These are phyloP conservation scores for Microbotryum violaceum DNA, from an alignment of 1,284 basidiomycete species.

Conservation along the genomic window DNA sequence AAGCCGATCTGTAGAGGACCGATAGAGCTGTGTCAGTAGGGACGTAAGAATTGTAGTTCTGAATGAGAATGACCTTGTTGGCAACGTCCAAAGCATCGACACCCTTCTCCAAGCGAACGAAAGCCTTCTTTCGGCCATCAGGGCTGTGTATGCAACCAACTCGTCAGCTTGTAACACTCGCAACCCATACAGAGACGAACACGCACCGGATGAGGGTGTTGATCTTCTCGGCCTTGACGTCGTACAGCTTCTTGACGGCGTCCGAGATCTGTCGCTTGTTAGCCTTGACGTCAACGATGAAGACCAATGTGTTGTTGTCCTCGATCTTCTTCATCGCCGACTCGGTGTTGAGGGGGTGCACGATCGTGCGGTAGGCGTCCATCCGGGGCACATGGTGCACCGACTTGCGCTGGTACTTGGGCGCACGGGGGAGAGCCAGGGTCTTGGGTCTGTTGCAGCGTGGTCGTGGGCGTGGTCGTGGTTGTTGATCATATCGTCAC, in stretches of 20 bases:
- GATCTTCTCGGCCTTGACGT: slow-evolving; percentile 89
- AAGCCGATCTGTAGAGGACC: slow-evolving; percentile 58
- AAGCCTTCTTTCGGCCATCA: slow-evolving; percentile 99
- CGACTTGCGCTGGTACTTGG: slow-evolving; percentile 90
- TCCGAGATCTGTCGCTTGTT: slow-evolving; percentile 99
- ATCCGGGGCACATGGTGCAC: slow-evolving; percentile 90
- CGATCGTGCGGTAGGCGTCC: slow-evolving; percentile 94
- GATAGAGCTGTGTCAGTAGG: background rate
- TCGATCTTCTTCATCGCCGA: slow-evolving; percentile 97
- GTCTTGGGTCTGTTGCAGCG: slow-evolving; percentile 64
- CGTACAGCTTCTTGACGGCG: slow-evolving; percentile 98
- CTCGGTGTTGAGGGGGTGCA: slow-evolving; percentile 61
- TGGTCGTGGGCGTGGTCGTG: slow-evolving; percentile 5
- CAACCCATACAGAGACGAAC: background rate
- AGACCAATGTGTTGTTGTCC: slow-evolving; percentile 98
- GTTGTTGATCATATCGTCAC: slow-evolving; percentile 32
- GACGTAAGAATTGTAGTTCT: background rate
- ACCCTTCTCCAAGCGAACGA: slow-evolving; percentile 87
- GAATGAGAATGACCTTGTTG: slow-evolving; percentile 74
- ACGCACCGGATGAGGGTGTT: slow-evolving; percentile 94
- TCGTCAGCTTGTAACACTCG: background rate
- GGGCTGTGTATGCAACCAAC: slow-evolving; percentile 51
- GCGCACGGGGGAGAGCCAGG: slow-evolving; percentile 70
- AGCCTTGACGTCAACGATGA: slow-evolving; percentile 87
- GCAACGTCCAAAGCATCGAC: slow-evolving; percentile 97